Evolutionary conservation across 306 rosid species (phyloP), one percentile per base, ranked within the genome.

Genomic region (Prosopis cineraria): DNA sequence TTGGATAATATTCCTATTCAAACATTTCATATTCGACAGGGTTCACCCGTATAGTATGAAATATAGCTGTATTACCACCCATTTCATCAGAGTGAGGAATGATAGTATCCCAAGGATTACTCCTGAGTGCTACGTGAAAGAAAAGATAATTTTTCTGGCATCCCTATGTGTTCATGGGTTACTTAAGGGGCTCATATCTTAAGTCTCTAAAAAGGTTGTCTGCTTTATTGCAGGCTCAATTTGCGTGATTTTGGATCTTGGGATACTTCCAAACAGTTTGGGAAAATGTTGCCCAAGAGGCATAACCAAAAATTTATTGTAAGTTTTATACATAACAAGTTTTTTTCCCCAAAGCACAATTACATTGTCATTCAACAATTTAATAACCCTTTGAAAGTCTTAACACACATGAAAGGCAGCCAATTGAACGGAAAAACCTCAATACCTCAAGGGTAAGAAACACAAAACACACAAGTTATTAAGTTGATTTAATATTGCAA

Each of bases 391-490:
- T 55, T 53, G 67, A 60, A 30, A 29, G 2, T 13, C 19, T 13
- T 30, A 37, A 78, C 24, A 70, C 14, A 17, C 78, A 60, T 19
- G 11, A 63, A 25, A 70, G 45, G 44, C n/a, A 60, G 67, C 68
- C 70, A 41, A 74, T 34, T 36, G 65, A 69, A 75, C 44, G 52
- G 59, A 25, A 33, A 83, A 76, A 70, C 37, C 50, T 24, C 14
- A 59, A 53, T 63, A 74, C 17, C 25, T 40, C n/a, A 74, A 68
- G 40, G 7, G 12, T 16, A 73, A 71, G 39, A n/a, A n/a, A n/a
- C n/a, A n/a, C n/a, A n/a, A n/a, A n/a, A n/a, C n/a, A n/a, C n/a
- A n/a, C n/a, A 17, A 22, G 9, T 30, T 76, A 55, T 53, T 30
- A 72, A 24, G 47, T 53, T 37, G 12, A n/a, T 47, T 27, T 31